These are phyloP conservation scores for Fusarium piperis DNA, from an alignment of 2,329 filamentous ascomycete species.

Conservation along the genomic window DNA sequence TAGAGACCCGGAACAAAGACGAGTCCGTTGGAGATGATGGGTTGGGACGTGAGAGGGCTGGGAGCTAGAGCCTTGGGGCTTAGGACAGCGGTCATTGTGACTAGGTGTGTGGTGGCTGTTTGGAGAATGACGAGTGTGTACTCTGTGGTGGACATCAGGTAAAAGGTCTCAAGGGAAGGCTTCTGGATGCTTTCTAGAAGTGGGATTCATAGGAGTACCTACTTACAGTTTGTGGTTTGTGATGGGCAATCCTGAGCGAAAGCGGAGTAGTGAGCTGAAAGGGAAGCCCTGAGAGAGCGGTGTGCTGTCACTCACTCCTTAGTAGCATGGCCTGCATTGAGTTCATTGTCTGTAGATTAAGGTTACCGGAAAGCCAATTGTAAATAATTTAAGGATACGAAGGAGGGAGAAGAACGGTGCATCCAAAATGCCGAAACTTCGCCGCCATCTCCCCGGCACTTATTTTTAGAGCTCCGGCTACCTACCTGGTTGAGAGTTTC, in stretches of 20 bases:
- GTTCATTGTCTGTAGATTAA: neutral
- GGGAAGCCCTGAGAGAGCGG: neutral
- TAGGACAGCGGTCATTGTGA: constrained; percentile 22
- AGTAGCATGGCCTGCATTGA: neutral
- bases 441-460: neutral
- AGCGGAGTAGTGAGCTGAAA: neutral
- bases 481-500: neutral
- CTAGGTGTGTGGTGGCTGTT: neutral
- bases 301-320: neutral
- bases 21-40: constrained; percentile 26
- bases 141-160: neutral
- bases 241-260: neutral
- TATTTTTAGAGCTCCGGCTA: neutral
- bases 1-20: constrained; percentile 20
- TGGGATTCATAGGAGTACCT: neutral
- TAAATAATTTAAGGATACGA: neutral
- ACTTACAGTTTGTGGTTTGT: neutral
- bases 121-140: neutral
- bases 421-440: neutral
- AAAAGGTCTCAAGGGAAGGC: neutral
- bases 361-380: neutral
- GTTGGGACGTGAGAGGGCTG: constrained; percentile 27
- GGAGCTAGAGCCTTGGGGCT: constrained; percentile 16
- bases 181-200: neutral
- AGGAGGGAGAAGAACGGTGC: neutral